A percentile compares a stretch with the other conserved stretches of the same genome.
Conservation (phyloP, 768 basidiomycete genomes). For the Mycena metata region DNA sequence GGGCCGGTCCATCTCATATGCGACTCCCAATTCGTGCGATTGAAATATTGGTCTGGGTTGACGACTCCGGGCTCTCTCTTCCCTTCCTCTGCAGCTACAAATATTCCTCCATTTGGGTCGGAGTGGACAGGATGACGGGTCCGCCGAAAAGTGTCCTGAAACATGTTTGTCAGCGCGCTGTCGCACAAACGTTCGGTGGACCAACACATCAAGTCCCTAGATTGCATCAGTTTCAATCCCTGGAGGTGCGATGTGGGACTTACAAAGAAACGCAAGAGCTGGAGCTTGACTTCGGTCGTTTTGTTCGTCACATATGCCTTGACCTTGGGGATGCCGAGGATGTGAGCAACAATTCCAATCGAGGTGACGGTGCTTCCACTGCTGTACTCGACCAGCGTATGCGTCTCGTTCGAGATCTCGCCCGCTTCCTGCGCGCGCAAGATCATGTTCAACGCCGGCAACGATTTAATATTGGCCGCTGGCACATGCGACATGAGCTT, state of each 20-base stretch:
- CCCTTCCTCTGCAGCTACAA: neutral
- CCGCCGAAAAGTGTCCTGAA: neutral
- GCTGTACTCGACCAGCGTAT: conserved; percentile 5
- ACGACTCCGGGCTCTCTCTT: neutral
- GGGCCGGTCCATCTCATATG: neutral
- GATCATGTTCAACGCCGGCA: conserved; percentile 8
- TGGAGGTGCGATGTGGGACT: neutral
- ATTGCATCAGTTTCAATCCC: too few relatives aligned
- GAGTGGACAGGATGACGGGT: neutral
- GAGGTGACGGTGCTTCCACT: conserved; percentile 5
- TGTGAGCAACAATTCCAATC: conserved; percentile 3
- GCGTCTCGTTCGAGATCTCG: neutral
- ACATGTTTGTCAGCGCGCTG: neutral
- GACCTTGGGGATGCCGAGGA: conserved; percentile 4
- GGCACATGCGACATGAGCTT: neutral
- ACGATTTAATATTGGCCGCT: conserved; percentile 2
- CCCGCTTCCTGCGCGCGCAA: neutral
- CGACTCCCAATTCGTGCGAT: neutral
- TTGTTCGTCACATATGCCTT: conserved; percentile 9
- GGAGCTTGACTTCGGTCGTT: neutral
- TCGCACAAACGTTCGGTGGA: neutral
- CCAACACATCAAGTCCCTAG: conserved; percentile 7
- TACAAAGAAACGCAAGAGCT: conserved; percentile 3
- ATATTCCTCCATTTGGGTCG: neutral
- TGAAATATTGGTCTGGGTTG: conserved; percentile 13